phyloP scores from a whole-genome alignment of 306 rosid species.

The Vigna radiata region DNA sequence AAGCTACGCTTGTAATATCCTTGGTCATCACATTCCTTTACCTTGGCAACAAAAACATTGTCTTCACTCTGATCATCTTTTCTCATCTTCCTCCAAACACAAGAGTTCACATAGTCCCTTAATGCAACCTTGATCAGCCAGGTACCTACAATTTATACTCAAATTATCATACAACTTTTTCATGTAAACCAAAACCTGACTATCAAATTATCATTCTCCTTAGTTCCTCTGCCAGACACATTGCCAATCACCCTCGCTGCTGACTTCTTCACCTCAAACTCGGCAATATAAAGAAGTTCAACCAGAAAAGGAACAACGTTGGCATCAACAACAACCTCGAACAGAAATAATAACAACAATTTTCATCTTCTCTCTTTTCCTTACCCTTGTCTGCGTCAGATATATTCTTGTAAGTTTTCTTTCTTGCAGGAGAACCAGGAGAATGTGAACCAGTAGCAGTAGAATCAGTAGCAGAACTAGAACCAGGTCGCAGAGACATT shows the following conservation, averaged over 20 bases:
- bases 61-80: conserved; percentile 61
- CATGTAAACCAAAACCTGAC: background rate
- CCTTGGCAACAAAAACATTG: conserved; percentile 53
- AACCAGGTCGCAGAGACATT: background rate
- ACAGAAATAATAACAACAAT: background rate
- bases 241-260: background rate
- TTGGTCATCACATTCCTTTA: conserved; percentile 64
- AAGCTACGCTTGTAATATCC: conserved; percentile 69
- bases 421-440: too few species aligned
- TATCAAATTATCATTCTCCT: background rate
- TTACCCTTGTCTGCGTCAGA: too few species aligned
- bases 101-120: conserved; percentile 67
- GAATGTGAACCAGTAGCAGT: too few species aligned
- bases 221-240: background rate
- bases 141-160: background rate
- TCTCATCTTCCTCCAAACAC: conserved; percentile 73
- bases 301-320: background rate
- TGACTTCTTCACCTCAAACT: background rate
- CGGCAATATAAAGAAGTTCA: background rate
- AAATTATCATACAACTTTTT: too few species aligned
- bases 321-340: background rate
- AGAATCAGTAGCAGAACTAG: too few species aligned
- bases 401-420: too few species aligned
- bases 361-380: too few species aligned
- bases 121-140: conserved; percentile 48